Evolutionary conservation across 2,329 filamentous ascomycete genomes (phyloP).

Genomic region (Aureobasidium pullulans): DNA sequence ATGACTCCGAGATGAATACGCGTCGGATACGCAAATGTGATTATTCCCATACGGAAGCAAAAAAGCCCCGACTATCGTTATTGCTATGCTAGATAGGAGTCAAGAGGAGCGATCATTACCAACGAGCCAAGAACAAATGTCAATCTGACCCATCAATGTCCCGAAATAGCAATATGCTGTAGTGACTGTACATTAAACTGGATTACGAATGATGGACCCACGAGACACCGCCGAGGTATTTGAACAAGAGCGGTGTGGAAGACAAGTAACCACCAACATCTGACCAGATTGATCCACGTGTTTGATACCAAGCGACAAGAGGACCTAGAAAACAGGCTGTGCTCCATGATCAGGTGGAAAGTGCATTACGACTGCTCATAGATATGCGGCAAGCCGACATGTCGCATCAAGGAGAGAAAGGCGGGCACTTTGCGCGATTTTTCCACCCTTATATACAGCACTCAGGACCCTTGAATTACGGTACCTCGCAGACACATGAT

Average conservation of each 20-base stretch:
- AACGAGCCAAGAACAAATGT: not conserved
- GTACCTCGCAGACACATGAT: conserved; percentile 9
- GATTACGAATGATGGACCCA: not conserved
- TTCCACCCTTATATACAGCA: not conserved
- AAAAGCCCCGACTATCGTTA: not conserved
- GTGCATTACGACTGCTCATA: not conserved
- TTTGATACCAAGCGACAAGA: not conserved
- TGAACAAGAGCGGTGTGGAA: not conserved
- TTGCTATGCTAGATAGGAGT: not conserved
- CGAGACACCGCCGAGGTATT: not conserved
- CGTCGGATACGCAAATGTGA: not conserved
- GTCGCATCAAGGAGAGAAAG: not conserved
- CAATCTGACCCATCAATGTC: not conserved
- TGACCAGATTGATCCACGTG: not conserved
- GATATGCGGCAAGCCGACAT: conserved; percentile 3
- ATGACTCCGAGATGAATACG: not conserved
- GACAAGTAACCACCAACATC: not conserved
- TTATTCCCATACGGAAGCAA: not conserved
- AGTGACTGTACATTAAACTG: not conserved
- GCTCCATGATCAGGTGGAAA: not conserved
- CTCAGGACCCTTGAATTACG: not conserved
- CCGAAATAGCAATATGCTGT: not conserved
- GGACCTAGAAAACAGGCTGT: not conserved
- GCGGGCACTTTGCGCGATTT: conserved; percentile 4
- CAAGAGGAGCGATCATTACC: not conserved